phyloP scores from a whole-genome alignment of 2,329 filamentous ascomycete species.

The Aspergillus ustus region DNA sequence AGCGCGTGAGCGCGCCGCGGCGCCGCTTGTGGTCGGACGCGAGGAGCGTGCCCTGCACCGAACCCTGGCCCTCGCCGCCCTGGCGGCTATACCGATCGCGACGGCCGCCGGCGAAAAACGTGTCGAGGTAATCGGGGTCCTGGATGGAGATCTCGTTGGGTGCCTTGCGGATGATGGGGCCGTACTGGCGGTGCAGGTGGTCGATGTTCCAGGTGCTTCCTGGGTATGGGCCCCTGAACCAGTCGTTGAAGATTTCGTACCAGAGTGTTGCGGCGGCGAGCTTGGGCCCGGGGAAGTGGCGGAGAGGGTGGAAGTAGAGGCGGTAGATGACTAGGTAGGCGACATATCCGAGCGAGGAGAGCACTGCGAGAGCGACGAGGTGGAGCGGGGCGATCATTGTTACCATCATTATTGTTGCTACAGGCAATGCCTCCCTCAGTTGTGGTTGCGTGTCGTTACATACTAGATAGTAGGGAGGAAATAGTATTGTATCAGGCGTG shows the following conservation, averaged over 20 bases:
- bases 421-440: not conserved
- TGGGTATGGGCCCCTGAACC: not conserved
- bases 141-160: not conserved
- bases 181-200: not conserved
- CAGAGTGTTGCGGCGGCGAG: not conserved
- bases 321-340: slow-evolving; percentile 1
- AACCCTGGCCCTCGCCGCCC: not conserved
- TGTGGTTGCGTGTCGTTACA: not conserved
- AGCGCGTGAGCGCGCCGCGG: not conserved
- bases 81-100: not conserved
- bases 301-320: slow-evolving; percentile 4
- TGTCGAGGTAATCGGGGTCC: not conserved
- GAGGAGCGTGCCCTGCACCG: not conserved
- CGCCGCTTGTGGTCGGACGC: not conserved
- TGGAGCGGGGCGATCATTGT: not conserved
- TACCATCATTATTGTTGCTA: not conserved
- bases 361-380: not conserved
- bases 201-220: not conserved
- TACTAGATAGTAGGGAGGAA: no score
- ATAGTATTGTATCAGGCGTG: not conserved
- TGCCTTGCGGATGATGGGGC: not conserved
- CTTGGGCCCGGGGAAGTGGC: slow-evolving; percentile 2
- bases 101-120: not conserved
- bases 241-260: slow-evolving; percentile 5
- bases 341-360: not conserved